Conservation (phyloP, 495 filamentous ascomycete genomes). For the Neurospora pannonica region DNA sequence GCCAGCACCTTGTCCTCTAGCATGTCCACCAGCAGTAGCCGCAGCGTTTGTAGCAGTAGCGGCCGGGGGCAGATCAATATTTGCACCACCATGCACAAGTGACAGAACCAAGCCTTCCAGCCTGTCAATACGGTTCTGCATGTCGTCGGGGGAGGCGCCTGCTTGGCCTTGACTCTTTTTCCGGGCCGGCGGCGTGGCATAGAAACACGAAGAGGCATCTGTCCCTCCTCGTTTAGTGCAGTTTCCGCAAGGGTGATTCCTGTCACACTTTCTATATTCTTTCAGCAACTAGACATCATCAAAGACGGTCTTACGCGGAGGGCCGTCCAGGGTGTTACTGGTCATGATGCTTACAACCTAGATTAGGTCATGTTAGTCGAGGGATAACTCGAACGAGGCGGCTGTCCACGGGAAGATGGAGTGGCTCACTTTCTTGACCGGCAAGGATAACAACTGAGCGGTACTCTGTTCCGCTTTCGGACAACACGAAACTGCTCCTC, state of each 20-base stretch:
- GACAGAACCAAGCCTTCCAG: slow-evolving; percentile 90
- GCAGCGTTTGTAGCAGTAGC: slow-evolving; percentile 26
- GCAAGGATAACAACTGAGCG: slow-evolving; percentile 89
- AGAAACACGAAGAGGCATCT: slow-evolving; percentile 77
- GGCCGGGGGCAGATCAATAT: slow-evolving; percentile 28
- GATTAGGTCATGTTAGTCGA: slow-evolving; percentile 14
- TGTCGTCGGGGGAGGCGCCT: slow-evolving; percentile 74
- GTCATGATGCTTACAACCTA: slow-evolving; percentile 22
- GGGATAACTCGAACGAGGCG: neutral
- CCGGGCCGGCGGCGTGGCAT: slow-evolving; percentile 68
- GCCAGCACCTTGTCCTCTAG: slow-evolving; percentile 42
- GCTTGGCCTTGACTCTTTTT: slow-evolving; percentile 64
- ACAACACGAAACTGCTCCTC: slow-evolving; percentile 83
- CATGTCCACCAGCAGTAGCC: slow-evolving; percentile 50
- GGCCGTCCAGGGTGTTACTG: neutral
- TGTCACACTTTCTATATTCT: slow-evolving; percentile 69
- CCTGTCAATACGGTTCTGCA: slow-evolving; percentile 98
- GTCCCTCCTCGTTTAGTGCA: slow-evolving; percentile 70
- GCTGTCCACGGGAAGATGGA: slow-evolving; percentile 2
- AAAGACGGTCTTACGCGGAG: slow-evolving; percentile 3
- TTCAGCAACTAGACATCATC: neutral
- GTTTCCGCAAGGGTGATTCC: slow-evolving; percentile 86
- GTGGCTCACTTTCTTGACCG: slow-evolving; percentile 80
- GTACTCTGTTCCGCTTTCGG: slow-evolving; percentile 88
- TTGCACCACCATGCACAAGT: slow-evolving; percentile 83